Percentiles rank a stretch among this genome's conserved stretches.
phyloP scores from a whole-genome alignment of 2,329 filamentous ascomycete species.

The Teratosphaeria pseudoeucalypti region DNA sequence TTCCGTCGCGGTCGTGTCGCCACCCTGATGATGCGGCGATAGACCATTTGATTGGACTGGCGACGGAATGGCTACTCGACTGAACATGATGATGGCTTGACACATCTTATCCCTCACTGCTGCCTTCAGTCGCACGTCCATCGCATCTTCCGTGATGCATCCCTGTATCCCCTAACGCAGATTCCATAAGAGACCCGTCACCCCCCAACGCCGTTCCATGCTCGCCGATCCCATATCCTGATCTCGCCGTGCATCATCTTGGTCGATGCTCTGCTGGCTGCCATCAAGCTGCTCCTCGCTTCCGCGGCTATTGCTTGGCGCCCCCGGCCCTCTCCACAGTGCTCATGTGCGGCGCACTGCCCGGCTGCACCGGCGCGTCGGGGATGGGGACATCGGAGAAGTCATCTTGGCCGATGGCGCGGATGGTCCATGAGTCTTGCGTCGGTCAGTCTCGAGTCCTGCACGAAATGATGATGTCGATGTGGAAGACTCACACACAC shows the following conservation, averaged over 20 bases:
- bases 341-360: conserved; percentile 12
- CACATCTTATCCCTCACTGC: background rate
- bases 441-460: background rate
- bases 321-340: conserved; percentile 1
- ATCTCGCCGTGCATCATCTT: background rate
- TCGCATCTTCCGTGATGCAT: background rate
- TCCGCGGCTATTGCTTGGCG: background rate
- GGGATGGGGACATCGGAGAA: conserved; percentile 94
- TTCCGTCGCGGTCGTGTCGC: too few species aligned
- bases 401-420: conserved; percentile 85
- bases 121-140: background rate
- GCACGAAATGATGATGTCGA: background rate
- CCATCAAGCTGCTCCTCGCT: background rate
- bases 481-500: conserved; percentile 61
- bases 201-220: background rate
- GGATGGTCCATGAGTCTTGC: conserved; percentile 61
- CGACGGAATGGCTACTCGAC: too few species aligned
- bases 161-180: too few species aligned
- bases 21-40: too few species aligned
- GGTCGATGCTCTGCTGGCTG: background rate
- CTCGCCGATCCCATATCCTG: background rate
- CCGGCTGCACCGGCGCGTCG: conserved; percentile 50
- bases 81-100: background rate
- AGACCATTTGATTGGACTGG: too few species aligned
- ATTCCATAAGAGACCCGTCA: background rate